phyloP scores from a whole-genome alignment of 352 stramenopile species.

The Phytophthora sp. region DNA sequence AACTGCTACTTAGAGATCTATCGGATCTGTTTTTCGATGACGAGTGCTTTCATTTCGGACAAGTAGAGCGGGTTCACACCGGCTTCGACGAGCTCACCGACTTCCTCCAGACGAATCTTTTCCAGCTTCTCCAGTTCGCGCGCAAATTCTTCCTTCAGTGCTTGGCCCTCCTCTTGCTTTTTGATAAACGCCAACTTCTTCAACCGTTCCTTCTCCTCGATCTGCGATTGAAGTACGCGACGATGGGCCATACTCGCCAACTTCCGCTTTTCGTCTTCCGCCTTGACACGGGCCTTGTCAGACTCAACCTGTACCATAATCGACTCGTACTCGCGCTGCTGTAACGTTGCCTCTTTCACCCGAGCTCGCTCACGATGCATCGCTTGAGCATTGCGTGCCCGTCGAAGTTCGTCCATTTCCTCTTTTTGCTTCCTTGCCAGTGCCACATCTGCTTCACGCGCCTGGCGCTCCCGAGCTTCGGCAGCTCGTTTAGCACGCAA shows the following conservation, averaged over 20 bases:
- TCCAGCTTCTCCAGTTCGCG: conserved; percentile 90
- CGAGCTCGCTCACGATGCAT: conserved; percentile 74
- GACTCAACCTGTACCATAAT: conserved; percentile 85
- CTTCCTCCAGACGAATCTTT: conserved; percentile 88
- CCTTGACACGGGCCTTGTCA: conserved; percentile 60
- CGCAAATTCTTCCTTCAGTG: conserved; percentile 77
- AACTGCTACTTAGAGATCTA: too few relatives aligned
- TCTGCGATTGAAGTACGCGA: conserved; percentile 88
- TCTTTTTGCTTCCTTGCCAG: conserved; percentile 87
- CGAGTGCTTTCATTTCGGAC: conserved; percentile 91
- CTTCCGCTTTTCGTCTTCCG: conserved; percentile 72
- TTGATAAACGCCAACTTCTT: conserved; percentile 76
- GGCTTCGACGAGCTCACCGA: conserved; percentile 83
- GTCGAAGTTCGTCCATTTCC: conserved; percentile 80
- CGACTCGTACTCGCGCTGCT: conserved; percentile 90
- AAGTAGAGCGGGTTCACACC: conserved; percentile 93
- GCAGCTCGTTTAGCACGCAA: conserved; percentile 90
- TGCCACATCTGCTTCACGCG: conserved; percentile 82
- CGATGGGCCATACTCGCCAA: conserved; percentile 74
- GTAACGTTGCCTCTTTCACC: conserved; percentile 79
- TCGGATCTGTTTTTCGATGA: conserved; percentile 82
- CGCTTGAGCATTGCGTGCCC: conserved; percentile 68
- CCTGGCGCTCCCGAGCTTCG: conserved; percentile 89
- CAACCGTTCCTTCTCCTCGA: conserved; percentile 83
- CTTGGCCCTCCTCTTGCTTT: conserved; percentile 75